Evolutionary conservation across 345 rosid species (phyloP).

Genomic region (Angophora floribunda): DNA sequence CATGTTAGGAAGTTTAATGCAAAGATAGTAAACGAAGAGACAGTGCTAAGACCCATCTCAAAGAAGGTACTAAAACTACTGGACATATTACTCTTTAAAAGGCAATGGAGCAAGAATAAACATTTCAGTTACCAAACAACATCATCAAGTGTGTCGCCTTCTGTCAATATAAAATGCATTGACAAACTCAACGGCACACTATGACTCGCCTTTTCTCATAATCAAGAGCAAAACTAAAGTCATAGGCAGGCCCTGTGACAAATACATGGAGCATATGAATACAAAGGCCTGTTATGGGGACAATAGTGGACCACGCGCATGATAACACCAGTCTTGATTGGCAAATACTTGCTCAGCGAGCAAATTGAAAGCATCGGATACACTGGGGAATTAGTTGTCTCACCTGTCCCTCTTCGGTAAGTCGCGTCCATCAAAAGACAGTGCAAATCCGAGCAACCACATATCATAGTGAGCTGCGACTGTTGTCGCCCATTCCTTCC

Average conservation of each 20-base stretch:
- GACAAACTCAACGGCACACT: not conserved
- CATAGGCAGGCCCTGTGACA: not conserved
- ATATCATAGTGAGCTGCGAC: not conserved
- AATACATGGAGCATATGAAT: not conserved
- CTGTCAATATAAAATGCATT: not conserved
- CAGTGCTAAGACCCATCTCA: not conserved
- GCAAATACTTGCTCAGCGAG: not conserved
- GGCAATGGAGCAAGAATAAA: not conserved
- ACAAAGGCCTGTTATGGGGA: not conserved
- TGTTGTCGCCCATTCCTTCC: not conserved
- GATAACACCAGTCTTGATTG: not conserved
- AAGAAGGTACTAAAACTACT: not conserved
- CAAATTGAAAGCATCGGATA: not conserved
- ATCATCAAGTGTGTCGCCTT: not conserved
- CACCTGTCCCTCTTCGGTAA: not conserved
- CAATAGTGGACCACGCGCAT: not conserved
- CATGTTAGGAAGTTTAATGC: not conserved
- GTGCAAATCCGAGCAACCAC: not conserved
- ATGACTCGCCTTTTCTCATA: not conserved
- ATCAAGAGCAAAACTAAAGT: not conserved
- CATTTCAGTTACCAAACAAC: not conserved
- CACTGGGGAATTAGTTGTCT: not conserved
- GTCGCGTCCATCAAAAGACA: not conserved
- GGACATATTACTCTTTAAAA: not conserved
- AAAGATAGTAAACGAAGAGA: not conserved